phyloP scores from a whole-genome alignment of 1,284 basidiomycete genomes.

The Pseudozyma thailandica region DNA sequence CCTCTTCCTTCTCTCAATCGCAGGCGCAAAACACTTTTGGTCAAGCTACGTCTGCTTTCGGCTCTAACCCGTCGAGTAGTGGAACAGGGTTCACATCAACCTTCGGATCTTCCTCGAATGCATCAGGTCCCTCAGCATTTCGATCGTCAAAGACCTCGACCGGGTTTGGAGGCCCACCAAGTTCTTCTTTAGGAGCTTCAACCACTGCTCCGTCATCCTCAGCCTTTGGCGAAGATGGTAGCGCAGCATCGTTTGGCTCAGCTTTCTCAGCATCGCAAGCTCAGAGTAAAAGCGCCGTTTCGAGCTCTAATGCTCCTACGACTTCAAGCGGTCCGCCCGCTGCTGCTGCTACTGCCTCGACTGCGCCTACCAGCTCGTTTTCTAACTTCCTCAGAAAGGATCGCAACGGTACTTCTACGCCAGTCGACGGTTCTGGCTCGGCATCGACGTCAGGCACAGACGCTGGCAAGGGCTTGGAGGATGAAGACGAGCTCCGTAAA shows the following conservation, averaged over 20 bases:
- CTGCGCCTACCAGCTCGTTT: constrained; percentile 37
- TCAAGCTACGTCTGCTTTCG: constrained; percentile 22
- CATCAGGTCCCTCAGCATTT: no score
- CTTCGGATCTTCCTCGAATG: constrained; percentile 11
- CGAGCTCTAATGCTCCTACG: neutral
- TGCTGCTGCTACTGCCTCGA: constrained; percentile 1
- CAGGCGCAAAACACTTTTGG: constrained; percentile 7
- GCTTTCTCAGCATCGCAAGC: constrained; percentile 11
- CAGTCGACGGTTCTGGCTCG: constrained; percentile 7
- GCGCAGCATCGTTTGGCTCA: constrained; percentile 11
- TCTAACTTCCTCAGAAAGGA: constrained; percentile 49
- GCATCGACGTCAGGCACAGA: neutral
- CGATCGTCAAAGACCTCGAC: neutral
- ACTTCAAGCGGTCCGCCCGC: constrained; percentile 1
- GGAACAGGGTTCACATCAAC: neutral
- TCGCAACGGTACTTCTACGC: constrained; percentile 30
- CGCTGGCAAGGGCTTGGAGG: constrained; percentile 2
- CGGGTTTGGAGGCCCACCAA: neutral
- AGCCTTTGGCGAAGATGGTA: constrained; percentile 12
- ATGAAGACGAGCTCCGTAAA: constrained; percentile 50
- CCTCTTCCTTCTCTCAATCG: constrained; percentile 10
- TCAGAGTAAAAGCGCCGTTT: neutral
- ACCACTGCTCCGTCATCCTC: constrained; percentile 2
- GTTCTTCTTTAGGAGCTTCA: constrained; percentile 10
- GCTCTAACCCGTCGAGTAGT: neutral